Base-by-base conservation (phyloP, 176 grass and related monocot genomes). In the Phoenix dactylifera region DNA sequence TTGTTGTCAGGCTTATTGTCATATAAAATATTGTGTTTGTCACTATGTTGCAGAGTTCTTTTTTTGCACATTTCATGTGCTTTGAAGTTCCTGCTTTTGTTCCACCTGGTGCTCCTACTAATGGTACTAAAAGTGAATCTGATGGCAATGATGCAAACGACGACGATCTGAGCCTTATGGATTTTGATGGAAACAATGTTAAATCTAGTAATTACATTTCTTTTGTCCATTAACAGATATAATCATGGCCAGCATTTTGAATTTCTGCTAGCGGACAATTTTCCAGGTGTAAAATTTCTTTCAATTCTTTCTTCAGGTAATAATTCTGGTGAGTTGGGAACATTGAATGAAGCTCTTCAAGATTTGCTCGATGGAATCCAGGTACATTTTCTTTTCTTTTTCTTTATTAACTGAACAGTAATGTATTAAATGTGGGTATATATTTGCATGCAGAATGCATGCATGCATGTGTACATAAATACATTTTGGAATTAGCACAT, bases 31-130 rank as follows among this genome's bases (percentile, higher is more conserved):
- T 44, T 44, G 35, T 44, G 7, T 44, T 76, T 64, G 24, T 15
- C 58, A 55, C 61, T 65, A 26, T 69, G 63, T 77, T 69, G 22
- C 74, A 98, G 87, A 98, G 93, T 77, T 98, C 93, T n/a, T 98
- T 98, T 71, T 98, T 98, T 88, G 93, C 93, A 73, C 93, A 98
- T 92, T 98, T 98, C 77, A 98, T 92, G 93, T 91, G 93, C 70
- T 98, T 98, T 60, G 93, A 98, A 78, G 93, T 90, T 79, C 82
- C 87, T 70, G 72, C 79, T 70, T 78, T 90, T 71, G 78, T 71
- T 76, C 87, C 87, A 72, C 51, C 69, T 50, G 68, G 80, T 80
- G 77, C 80, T 71, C 77, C 69, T 44, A 2, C 35, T 32, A 90
- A 79, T 56, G 51, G 59, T 66, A 89, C 68, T 54, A 85, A 74